phyloP scores from a whole-genome alignment of 768 basidiomycete genomes.

The Cystofilobasidium macerans region DNA sequence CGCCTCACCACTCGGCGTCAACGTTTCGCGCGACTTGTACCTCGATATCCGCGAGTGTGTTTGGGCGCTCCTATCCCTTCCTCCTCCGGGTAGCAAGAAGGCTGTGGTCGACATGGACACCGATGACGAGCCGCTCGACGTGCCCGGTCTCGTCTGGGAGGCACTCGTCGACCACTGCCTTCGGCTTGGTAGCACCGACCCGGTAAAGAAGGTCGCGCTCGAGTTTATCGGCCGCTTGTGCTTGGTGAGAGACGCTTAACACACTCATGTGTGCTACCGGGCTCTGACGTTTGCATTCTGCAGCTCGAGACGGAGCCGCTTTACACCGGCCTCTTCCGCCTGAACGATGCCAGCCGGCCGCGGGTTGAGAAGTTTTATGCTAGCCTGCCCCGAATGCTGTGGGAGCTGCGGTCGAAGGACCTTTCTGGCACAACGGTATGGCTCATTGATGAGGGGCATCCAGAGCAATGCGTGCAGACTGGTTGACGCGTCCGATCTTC shows the following conservation, averaged over 20 bases:
- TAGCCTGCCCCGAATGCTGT: conserved; percentile 66
- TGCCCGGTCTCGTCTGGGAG: conserved; percentile 41
- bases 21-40: neutral
- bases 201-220: conserved; percentile 55
- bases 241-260: too few species aligned
- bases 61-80: neutral
- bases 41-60: neutral
- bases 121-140: neutral
- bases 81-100: neutral
- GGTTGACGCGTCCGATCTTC: neutral
- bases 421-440: conserved; percentile 52
- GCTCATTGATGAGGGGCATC: neutral
- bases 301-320: conserved; percentile 54
- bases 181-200: conserved; percentile 50
- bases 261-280: conserved; percentile 30
- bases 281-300: neutral
- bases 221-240: conserved; percentile 64
- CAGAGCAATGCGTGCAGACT: conserved; percentile 36
- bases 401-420: conserved; percentile 65
- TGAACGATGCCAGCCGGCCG: conserved; percentile 22
- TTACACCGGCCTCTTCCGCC: conserved; percentile 47
- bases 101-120: neutral
- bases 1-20: neutral
- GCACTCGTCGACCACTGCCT: conserved; percentile 59
- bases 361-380: conserved; percentile 52